Conservation (phyloP, 768 basidiomycete genomes). For the Pleurotus cornucopiae region DNA sequence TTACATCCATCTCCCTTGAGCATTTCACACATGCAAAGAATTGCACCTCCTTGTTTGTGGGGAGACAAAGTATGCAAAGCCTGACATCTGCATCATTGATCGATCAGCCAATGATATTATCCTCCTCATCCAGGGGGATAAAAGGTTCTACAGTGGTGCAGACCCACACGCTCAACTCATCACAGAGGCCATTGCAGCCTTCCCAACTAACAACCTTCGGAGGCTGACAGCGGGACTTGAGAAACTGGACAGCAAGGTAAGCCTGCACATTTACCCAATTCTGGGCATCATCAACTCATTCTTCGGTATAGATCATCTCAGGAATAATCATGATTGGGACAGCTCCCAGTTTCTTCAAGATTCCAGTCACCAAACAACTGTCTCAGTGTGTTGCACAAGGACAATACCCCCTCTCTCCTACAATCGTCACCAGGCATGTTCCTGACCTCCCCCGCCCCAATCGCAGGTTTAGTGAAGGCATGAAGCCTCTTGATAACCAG, state of each 20-base stretch:
- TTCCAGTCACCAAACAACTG: constrained; percentile 19
- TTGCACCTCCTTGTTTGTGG: constrained; percentile 25
- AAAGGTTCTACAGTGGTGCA: constrained; percentile 2
- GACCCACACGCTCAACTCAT: constrained; percentile 18
- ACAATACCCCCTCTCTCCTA: constrained; percentile 10
- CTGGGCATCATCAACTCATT: no score
- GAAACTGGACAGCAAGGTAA: no score
- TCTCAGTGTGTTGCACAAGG: constrained; percentile 10
- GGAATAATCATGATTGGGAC: constrained; percentile 20
- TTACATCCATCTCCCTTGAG: constrained; percentile 11
- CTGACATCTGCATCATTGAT: constrained; percentile 29
- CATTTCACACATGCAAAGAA: constrained; percentile 16
- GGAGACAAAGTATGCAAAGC: constrained; percentile 17
- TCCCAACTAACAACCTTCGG: constrained; percentile 11
- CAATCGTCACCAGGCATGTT: constrained; percentile 1
- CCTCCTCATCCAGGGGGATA: constrained; percentile 21
- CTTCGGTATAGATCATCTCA: constrained; percentile 10
- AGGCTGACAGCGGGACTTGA: no score
- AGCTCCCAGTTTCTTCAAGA: constrained; percentile 20
- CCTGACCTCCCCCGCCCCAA: constrained; percentile 11
- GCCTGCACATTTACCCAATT: no score
- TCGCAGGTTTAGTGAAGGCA: constrained; percentile 20
- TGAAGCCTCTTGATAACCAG: constrained; percentile 26
- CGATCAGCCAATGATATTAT: constrained; percentile 3
- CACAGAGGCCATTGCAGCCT: constrained; percentile 19